Evolutionary conservation across 176 grass and related monocot species (phyloP).

Genomic region (Ensete glaucum): DNA sequence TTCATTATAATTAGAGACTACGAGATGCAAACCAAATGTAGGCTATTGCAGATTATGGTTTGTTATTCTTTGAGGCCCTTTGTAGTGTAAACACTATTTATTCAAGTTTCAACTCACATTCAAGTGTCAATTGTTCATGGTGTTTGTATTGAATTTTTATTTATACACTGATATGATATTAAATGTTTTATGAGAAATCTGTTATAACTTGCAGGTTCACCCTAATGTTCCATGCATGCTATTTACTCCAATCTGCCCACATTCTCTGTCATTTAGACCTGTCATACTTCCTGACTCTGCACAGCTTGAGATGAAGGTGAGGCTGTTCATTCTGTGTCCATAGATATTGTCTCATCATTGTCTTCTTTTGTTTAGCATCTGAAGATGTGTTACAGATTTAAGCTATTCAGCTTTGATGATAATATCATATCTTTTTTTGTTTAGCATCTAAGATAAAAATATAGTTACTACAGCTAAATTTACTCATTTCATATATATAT

Average conservation of each 20-base stretch:
- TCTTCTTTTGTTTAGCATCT: constrained; percentile 11
- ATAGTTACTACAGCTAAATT: neutral
- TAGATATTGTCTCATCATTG: constrained; percentile 2
- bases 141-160: neutral
- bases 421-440: no score
- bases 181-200: neutral
- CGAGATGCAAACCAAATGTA: no score
- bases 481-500: neutral
- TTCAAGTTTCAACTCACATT: neutral
- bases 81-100: neutral
- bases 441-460: neutral
- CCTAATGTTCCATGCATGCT: constrained; percentile 97
- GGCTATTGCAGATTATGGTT: no score
- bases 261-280: constrained; percentile 89
- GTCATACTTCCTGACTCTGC: constrained; percentile 97
- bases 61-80: neutral
- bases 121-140: neutral
- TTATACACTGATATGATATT: neutral
- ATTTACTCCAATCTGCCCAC: constrained; percentile 96
- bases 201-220: constrained; percentile 55
- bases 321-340: neutral
- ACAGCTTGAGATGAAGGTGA: constrained; percentile 81
- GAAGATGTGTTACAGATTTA: constrained; percentile 4
- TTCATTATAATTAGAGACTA: no score
- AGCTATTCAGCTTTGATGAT: no score